A percentile compares a stretch with the other conserved stretches of the same genome.
Evolutionary conservation across 2,329 filamentous ascomycete genomes (phyloP).

Genomic region (Aspergillus sp.): DNA sequence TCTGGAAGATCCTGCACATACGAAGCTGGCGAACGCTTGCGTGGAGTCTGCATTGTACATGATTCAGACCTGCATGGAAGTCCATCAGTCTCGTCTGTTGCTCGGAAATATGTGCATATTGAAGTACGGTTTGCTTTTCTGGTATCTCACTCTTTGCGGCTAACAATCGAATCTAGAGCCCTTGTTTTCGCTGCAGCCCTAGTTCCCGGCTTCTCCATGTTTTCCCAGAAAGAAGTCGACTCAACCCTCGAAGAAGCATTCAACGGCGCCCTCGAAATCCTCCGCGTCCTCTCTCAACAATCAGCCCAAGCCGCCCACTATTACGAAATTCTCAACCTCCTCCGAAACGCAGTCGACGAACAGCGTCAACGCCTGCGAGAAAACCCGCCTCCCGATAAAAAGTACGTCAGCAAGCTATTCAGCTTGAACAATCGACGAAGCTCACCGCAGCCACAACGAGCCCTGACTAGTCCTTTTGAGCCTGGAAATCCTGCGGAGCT

Average conservation of each 20-base stretch:
- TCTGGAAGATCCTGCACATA: conserved; percentile 35
- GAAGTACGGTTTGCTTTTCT: conserved; percentile 47
- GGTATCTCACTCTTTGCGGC: neutral
- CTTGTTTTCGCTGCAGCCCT: conserved; percentile 62
- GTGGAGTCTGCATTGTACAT: conserved; percentile 61
- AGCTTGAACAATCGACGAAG: conserved; percentile 30
- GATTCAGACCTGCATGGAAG: conserved; percentile 58
- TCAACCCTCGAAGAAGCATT: conserved; percentile 51
- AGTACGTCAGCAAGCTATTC: conserved; percentile 44
- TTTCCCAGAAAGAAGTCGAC: conserved; percentile 54
- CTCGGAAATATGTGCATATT: conserved; percentile 63
- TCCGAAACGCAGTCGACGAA: conserved; percentile 52
- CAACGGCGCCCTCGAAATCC: conserved; percentile 54
- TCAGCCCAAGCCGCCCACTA: conserved; percentile 64
- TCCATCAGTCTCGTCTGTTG: conserved; percentile 50
- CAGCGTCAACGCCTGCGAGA: conserved; percentile 41
- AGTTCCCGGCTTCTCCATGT: conserved; percentile 61
- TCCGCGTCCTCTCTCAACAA: conserved; percentile 53
- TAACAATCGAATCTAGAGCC: conserved; percentile 42
- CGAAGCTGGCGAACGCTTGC: conserved; percentile 56
- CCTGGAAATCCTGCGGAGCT: conserved; percentile 6
- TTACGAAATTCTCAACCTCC: conserved; percentile 57
- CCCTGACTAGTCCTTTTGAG: conserved; percentile 5
- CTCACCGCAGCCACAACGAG: conserved; percentile 16
- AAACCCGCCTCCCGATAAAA: conserved; percentile 34